A percentile compares a stretch with the other conserved stretches of the same genome.
These are phyloP conservation scores for Backusella tuberculispora DNA, from an alignment of 192 early-diverging fungal species.

Conservation along the genomic window DNA sequence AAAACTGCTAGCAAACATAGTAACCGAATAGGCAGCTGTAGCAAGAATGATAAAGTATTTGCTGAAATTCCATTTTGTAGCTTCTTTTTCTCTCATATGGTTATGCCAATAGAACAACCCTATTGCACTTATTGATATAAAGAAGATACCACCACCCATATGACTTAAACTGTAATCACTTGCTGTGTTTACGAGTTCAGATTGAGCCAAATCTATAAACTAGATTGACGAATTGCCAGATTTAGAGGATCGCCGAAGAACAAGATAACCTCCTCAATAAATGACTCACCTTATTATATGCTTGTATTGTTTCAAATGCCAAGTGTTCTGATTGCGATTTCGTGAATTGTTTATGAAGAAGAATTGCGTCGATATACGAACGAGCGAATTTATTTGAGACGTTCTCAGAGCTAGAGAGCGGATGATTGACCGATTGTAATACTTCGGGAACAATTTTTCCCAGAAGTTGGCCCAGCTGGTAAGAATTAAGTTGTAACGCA, in stretches of 20 bases:
- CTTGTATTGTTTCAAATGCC: conserved; percentile 14
- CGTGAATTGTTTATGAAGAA: conserved; percentile 14
- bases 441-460: conserved; percentile 2
- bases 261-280: background rate
- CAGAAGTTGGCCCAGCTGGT: conserved; percentile 57
- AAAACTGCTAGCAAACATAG: conserved; percentile 67
- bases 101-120: background rate
- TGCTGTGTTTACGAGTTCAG: conserved; percentile 25
- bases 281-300: conserved; percentile 21
- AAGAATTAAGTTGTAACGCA: conserved; percentile 64
- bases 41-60: conserved; percentile 28
- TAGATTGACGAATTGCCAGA: conserved; percentile 2
- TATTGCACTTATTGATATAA: conserved; percentile 8
- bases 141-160: conserved; percentile 30
- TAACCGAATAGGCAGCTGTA: conserved; percentile 53
- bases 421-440: background rate
- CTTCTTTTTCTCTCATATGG: background rate
- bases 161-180: conserved; percentile 36
- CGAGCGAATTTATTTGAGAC: background rate
- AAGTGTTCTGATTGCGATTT: conserved; percentile 1
- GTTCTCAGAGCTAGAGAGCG: background rate
- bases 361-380: conserved; percentile 10
- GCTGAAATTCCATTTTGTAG: background rate
- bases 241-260: conserved; percentile 18
- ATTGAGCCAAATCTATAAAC: conserved; percentile 37